phyloP scores from a whole-genome alignment of 2,329 filamentous ascomycete genomes.

The Arthrobotrys musiformis region DNA sequence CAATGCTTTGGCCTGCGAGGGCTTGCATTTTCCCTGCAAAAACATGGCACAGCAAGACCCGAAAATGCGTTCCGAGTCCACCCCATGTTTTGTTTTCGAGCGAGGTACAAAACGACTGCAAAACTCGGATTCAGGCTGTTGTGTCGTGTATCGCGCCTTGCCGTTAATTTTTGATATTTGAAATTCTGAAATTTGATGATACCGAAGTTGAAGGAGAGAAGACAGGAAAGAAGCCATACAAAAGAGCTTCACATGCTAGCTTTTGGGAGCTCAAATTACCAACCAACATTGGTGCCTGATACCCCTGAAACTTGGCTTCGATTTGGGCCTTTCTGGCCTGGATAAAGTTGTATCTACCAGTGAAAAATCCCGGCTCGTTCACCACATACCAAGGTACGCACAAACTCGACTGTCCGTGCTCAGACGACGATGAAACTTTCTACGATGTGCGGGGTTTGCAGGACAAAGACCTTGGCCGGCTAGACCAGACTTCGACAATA shows the following conservation, averaged over 20 bases:
- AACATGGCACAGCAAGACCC: background rate
- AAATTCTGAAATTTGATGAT: slow-evolving; percentile 7
- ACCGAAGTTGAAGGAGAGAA: background rate
- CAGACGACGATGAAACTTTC: slow-evolving; percentile 43
- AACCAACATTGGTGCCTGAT: slow-evolving; percentile 26
- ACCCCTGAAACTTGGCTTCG: slow-evolving; percentile 29
- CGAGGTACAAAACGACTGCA: too few species aligned
- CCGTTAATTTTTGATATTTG: background rate
- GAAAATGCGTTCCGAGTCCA: background rate
- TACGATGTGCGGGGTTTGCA: slow-evolving; percentile 28
- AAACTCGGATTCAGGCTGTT: slow-evolving; percentile 7
- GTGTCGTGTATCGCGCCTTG: background rate
- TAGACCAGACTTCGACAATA: background rate
- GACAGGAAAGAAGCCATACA: background rate
- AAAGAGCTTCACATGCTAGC: background rate
- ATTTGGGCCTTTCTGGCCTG: background rate
- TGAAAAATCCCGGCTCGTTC: slow-evolving; percentile 6
- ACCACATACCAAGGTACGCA: slow-evolving; percentile 20
- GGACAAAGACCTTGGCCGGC: slow-evolving; percentile 12
- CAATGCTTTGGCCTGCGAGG: background rate
- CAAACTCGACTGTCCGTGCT: slow-evolving; percentile 24
- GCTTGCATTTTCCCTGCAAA: background rate
- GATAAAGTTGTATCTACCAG: slow-evolving; percentile 14
- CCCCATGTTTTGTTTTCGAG: background rate
- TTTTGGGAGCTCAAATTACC: background rate